phyloP scores from a whole-genome alignment of 306 rosid genomes.

The Mucuna pruriens region DNA sequence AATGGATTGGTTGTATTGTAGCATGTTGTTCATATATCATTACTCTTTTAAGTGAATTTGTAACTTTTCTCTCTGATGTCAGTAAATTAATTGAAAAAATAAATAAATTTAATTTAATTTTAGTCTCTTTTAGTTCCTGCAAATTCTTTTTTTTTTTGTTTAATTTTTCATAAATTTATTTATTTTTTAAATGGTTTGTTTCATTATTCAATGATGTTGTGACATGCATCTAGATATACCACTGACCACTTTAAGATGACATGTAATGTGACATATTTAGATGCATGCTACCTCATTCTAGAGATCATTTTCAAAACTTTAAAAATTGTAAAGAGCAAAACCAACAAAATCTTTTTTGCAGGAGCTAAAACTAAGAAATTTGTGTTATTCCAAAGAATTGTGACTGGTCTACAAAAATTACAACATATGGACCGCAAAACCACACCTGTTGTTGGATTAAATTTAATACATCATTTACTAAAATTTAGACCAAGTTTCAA shows the following conservation, averaged over 20 bases:
- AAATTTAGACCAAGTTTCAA: background rate
- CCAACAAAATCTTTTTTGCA: background rate
- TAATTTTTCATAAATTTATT: background rate
- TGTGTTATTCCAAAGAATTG: background rate
- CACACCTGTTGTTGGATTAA: background rate
- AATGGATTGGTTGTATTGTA: too few relatives aligned
- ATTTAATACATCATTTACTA: background rate
- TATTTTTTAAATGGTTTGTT: background rate
- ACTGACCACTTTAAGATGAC: background rate
- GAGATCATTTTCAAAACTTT: background rate
- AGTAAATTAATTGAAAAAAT: background rate
- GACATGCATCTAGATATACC: background rate
- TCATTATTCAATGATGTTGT: background rate
- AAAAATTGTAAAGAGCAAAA: background rate
- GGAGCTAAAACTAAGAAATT: background rate
- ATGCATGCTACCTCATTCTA: background rate
- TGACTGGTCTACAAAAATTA: background rate
- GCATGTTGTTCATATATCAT: too few relatives aligned
- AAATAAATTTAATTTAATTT: too few relatives aligned
- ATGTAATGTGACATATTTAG: background rate
- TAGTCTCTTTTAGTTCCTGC: too few relatives aligned
- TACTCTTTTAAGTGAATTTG: too few relatives aligned
- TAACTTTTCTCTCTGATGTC: too few relatives aligned
- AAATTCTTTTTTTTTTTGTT: too few relatives aligned
- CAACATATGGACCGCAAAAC: background rate